Percentiles rank a stretch among this genome's conserved stretches.
Evolutionary conservation across 2,329 filamentous ascomycete genomes (phyloP).

Genomic region (Diplodia corticola): DNA sequence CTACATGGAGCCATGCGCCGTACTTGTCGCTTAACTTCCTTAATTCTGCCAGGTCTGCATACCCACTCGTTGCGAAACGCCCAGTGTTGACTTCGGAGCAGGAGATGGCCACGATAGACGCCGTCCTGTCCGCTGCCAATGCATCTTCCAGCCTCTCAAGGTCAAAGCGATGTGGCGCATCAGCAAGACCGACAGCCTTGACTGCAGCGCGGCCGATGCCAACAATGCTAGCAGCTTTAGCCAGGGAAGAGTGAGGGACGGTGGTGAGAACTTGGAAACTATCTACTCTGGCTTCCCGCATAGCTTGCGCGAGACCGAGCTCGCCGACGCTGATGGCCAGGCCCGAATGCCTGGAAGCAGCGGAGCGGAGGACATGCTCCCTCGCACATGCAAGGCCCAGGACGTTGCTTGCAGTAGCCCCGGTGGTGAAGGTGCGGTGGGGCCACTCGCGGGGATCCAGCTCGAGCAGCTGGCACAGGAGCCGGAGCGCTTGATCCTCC

Average conservation of each 20-base stretch:
- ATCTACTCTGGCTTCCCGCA: slow-evolving; percentile 61
- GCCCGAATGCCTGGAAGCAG: slow-evolving; percentile 40
- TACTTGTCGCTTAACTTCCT: slow-evolving; percentile 71
- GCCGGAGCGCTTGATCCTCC: slow-evolving; percentile 69
- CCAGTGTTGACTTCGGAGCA: slow-evolving; percentile 91
- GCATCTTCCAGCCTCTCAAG: slow-evolving; percentile 63
- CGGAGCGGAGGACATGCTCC: slow-evolving; percentile 61
- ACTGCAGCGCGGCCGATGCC: slow-evolving; percentile 74
- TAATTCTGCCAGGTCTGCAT: slow-evolving; percentile 61
- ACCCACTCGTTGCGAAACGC: slow-evolving; percentile 65
- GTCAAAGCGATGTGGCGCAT: slow-evolving; percentile 69
- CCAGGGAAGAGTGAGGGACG: slow-evolving; percentile 78
- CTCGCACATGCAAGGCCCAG: slow-evolving; percentile 69
- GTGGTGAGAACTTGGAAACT: slow-evolving; percentile 78
- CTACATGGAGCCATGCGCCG: slow-evolving; percentile 83
- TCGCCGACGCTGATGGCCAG: slow-evolving; percentile 58
- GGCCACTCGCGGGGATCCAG: slow-evolving; percentile 61
- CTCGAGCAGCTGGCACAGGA: slow-evolving; percentile 67
- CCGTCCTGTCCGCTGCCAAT: slow-evolving; percentile 56
- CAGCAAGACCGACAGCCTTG: slow-evolving; percentile 56
- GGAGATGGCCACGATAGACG: slow-evolving; percentile 77
- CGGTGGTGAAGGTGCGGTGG: slow-evolving; percentile 80
- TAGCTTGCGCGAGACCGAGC: slow-evolving; percentile 67
- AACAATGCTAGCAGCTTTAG: slow-evolving; percentile 79
- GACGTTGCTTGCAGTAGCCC: slow-evolving; percentile 65